Evolutionary conservation across 768 basidiomycete genomes (phyloP).

Genomic region (Phanerodontia chrysosporium): DNA sequence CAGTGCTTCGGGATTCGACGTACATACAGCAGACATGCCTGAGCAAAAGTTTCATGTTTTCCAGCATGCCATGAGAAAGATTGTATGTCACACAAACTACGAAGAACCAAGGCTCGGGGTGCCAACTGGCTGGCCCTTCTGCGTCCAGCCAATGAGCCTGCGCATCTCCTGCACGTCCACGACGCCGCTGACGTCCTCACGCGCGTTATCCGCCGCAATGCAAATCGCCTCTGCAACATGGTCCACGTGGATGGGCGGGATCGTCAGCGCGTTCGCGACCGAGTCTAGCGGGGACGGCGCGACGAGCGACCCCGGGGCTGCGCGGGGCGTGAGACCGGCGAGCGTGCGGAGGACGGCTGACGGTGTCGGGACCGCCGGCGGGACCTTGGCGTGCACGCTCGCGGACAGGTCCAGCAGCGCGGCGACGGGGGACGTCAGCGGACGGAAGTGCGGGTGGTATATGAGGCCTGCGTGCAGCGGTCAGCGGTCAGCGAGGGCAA

Average conservation of each 20-base stretch:
- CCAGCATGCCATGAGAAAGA: neutral
- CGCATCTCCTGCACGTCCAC: constrained; percentile 73
- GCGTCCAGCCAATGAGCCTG: constrained; percentile 65
- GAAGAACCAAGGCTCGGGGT: neutral
- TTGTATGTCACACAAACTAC: neutral
- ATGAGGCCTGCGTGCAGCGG: constrained; percentile 64
- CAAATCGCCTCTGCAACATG: constrained; percentile 87
- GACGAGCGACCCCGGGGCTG: constrained; percentile 25
- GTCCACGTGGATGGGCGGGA: constrained; percentile 93
- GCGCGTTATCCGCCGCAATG: constrained; percentile 48
- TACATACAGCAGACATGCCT: neutral
- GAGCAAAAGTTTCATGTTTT: neutral
- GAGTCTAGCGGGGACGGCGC: constrained; percentile 51
- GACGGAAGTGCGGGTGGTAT: constrained; percentile 92
- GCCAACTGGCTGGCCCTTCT: constrained; percentile 25
- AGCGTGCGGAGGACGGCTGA: constrained; percentile 56
- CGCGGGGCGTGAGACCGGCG: constrained; percentile 33
- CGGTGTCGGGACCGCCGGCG: constrained; percentile 58
- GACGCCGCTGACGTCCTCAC: constrained; percentile 50
- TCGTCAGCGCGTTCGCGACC: constrained; percentile 74
- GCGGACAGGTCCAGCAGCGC: constrained; percentile 80
- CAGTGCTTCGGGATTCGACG: neutral
- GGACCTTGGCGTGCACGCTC: constrained; percentile 57
- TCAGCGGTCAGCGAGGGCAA: neutral
- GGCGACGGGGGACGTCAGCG: constrained; percentile 83